Base-by-base conservation (phyloP, 768 basidiomycete genomes). In the Lepiota subincarnata region DNA sequence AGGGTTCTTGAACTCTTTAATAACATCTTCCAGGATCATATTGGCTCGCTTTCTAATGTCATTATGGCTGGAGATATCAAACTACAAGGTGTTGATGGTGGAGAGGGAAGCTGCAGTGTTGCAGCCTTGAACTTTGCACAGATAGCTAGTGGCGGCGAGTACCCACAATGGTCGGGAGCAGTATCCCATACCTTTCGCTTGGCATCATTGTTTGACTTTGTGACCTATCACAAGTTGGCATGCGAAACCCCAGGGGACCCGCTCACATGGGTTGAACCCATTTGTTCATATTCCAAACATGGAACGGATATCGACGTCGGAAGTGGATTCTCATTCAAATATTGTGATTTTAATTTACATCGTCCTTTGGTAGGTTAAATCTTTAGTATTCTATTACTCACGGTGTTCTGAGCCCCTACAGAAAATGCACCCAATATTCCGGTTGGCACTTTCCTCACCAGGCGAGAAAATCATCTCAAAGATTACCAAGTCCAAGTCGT, bases 71-170 rank as follows among this genome's bases (percentile, higher is more conserved):
- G 20, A 4, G 3, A 2, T 7, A 28, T 51, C n/a, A 38, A 38
- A 7, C 12, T 51, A 7, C 50, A 51, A 31, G 11, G 26, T 4
- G 26, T 28, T 4, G 7, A 12, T 31, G 10, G 14, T 5, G 42
- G 37, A 1, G n/a, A 45, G 34, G 52, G 48, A 45, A 52, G 57
- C 46, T 51, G 59, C 37, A 57, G 50, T 11, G 40, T 60, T 14
- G 59, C 53, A 13, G 50, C 46, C 2, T 38, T 54, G 11, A 60
- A 57, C 36, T 60, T 60, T 24, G 20, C 54, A 14, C 55, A 52
- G 11, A 35, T 37, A 26, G 34, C 53, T 4, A 38, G 35, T 41
- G 24, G 35, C 8, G 40, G 34, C 14, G 11, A 39, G 14, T 22
- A 20, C 4, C 19, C 3, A 14, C 41, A 12, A 4, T 46, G 52